Evolutionary conservation across 768 basidiomycete genomes (phyloP).

Genomic region (Amanita rubescens): DNA sequence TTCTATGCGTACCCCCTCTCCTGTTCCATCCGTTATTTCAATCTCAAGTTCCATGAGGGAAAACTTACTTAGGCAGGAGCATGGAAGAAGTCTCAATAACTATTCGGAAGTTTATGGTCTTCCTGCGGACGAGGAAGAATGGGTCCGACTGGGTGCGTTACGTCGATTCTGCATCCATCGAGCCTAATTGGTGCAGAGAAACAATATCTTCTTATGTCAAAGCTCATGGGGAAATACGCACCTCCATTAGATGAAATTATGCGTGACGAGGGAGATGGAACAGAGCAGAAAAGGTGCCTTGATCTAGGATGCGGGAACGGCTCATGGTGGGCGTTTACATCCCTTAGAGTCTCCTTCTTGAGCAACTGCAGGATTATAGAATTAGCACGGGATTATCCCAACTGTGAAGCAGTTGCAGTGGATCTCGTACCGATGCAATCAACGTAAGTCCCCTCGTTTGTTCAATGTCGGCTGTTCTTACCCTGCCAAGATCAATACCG

Average conservation of each 20-base stretch:
- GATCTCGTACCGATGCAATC: constrained; percentile 79
- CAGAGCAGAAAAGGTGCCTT: constrained; percentile 53
- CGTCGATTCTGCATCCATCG: neutral
- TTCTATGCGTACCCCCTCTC: constrained; percentile 60
- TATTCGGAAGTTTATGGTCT: constrained; percentile 74
- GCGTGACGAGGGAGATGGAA: constrained; percentile 43
- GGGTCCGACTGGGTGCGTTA: constrained; percentile 55
- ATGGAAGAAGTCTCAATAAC: constrained; percentile 65
- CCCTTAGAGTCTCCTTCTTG: neutral
- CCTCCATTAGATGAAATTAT: constrained; percentile 51
- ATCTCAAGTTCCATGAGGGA: constrained; percentile 57
- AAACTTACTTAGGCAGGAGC: constrained; percentile 55
- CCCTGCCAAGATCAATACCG: constrained; percentile 47
- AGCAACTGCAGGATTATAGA: constrained; percentile 57
- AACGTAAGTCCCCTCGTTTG: constrained; percentile 32
- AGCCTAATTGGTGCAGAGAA: constrained; percentile 36
- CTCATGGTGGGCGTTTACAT: constrained; percentile 45
- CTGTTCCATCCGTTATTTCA: constrained; percentile 62
- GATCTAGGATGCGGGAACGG: constrained; percentile 81
- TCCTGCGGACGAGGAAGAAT: constrained; percentile 74
- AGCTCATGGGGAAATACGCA: constrained; percentile 62
- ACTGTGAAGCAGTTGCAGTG: constrained; percentile 62
- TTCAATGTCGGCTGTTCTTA: neutral
- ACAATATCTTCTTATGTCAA: constrained; percentile 60
- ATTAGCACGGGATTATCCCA: constrained; percentile 63